These are phyloP conservation scores for Macroventuria anomochaeta DNA, from an alignment of 2,329 filamentous ascomycete genomes.

Conservation along the genomic window DNA sequence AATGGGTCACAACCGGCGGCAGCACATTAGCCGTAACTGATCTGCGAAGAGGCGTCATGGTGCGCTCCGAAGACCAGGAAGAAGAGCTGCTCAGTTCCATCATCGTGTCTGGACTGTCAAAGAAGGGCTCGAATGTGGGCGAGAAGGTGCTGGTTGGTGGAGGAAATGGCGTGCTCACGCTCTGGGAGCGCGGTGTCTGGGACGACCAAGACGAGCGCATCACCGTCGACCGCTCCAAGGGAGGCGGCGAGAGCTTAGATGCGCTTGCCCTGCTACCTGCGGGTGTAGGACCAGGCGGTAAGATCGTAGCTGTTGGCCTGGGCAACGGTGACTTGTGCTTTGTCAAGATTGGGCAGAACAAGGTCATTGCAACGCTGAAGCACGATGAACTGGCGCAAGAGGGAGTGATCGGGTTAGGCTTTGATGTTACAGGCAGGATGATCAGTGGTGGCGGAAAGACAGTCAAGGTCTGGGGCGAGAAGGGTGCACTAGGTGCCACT, in stretches of 20 bases:
- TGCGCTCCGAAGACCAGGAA: constrained; percentile 92
- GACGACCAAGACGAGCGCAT: constrained; percentile 93
- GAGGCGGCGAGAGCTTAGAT: constrained; percentile 80
- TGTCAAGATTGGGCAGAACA: constrained; percentile 75
- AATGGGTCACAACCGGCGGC: constrained; percentile 93
- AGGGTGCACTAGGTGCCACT: constrained; percentile 62
- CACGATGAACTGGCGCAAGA: constrained; percentile 80
- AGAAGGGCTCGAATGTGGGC: constrained; percentile 72
- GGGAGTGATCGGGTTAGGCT: constrained; percentile 79
- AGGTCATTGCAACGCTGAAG: constrained; percentile 69
- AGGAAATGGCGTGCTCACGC: constrained; percentile 79
- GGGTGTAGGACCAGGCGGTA: constrained; percentile 69
- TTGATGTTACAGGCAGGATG: constrained; percentile 84
- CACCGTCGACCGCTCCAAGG: constrained; percentile 68
- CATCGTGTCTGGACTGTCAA: constrained; percentile 78
- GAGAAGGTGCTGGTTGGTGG: constrained; percentile 79
- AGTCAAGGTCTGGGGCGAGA: constrained; percentile 89
- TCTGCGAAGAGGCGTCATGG: constrained; percentile 81
- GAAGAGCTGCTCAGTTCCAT: constrained; percentile 86
- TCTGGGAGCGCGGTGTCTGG: constrained; percentile 96
- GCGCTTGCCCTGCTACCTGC: constrained; percentile 75
- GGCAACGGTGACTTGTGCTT: constrained; percentile 82
- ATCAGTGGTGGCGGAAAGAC: constrained; percentile 86
- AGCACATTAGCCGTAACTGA: constrained; percentile 92
- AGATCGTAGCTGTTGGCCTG: constrained; percentile 78